phyloP scores from a whole-genome alignment of 2,329 filamentous ascomycete genomes.

The Fusarium sp. region DNA sequence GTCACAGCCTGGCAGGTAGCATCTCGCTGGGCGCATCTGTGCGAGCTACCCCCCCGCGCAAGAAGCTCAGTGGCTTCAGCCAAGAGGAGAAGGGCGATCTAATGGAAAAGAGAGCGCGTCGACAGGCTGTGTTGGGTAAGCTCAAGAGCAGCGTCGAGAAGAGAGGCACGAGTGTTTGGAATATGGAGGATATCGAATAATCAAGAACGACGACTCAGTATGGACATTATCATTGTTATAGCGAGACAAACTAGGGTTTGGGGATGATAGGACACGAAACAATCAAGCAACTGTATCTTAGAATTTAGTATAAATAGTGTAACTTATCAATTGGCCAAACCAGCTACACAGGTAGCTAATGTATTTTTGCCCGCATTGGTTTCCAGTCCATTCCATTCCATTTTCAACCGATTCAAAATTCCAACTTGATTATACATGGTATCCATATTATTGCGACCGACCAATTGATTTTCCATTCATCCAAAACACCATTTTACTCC shows the following conservation, averaged over 20 bases:
- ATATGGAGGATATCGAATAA: conserved; percentile 63
- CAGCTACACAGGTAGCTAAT: conserved; percentile 24
- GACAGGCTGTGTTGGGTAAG: conserved; percentile 66
- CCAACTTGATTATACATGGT: not conserved
- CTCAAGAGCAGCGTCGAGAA: conserved; percentile 64
- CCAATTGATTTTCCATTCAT: conserved; percentile 1
- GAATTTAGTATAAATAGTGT: conserved; percentile 49
- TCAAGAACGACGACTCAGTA: conserved; percentile 24
- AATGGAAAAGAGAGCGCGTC: conserved; percentile 66
- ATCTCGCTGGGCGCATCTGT: conserved; percentile 59
- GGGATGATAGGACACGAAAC: conserved; percentile 33
- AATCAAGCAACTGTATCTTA: conserved; percentile 48
- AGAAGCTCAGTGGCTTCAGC: conserved; percentile 73
- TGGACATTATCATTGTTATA: conserved; percentile 2
- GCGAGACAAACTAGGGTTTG: conserved; percentile 17
- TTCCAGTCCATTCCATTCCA: not conserved
- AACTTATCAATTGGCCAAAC: conserved; percentile 42
- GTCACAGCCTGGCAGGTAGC: conserved; percentile 55
- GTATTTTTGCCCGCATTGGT: conserved; percentile 15
- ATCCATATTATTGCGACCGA: not conserved
- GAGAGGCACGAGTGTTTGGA: conserved; percentile 64
- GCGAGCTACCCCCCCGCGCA: conserved; percentile 64
- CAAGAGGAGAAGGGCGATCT: conserved; percentile 69
- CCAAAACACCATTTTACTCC: conserved; percentile 31
- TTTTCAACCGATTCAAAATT: not conserved